Evolutionary conservation across 2,329 filamentous ascomycete genomes (phyloP).

Genomic region (Exophiala spinifera): DNA sequence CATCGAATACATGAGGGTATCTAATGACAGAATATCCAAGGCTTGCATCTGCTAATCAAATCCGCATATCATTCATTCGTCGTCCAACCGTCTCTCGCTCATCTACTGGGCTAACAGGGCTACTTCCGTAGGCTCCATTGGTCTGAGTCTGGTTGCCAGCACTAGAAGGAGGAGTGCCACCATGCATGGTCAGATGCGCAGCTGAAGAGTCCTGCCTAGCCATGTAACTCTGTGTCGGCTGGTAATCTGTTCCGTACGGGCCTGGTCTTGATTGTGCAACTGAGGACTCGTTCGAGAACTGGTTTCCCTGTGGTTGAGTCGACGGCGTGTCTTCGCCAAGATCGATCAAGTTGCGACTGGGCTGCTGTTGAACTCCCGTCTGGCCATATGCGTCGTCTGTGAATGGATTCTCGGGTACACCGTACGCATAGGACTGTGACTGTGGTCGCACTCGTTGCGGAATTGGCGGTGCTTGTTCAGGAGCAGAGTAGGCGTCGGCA

Average conservation of each 20-base stretch:
- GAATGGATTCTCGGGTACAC: constrained; percentile 27
- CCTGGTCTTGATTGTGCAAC: constrained; percentile 14
- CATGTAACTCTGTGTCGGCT: constrained; percentile 24
- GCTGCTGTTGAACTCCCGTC: constrained; percentile 4
- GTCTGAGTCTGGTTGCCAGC: neutral
- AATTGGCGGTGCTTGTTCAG: constrained; percentile 19
- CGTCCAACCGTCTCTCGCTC: constrained; percentile 14
- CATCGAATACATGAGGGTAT: neutral
- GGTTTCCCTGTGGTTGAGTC: constrained; percentile 6
- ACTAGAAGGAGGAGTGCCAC: constrained; percentile 9
- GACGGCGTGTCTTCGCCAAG: constrained; percentile 17
- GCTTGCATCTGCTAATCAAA: constrained; percentile 8
- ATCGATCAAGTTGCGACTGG: constrained; percentile 17
- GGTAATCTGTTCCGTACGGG: constrained; percentile 22
- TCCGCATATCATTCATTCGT: constrained; percentile 22
- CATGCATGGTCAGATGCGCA: constrained; percentile 25
- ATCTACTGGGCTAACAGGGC: constrained; percentile 15
- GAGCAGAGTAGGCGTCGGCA: constrained; percentile 17
- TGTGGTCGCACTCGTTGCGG: constrained; percentile 14
- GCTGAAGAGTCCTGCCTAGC: constrained; percentile 24
- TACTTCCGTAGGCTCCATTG: constrained; percentile 3
- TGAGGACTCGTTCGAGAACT: constrained; percentile 7
- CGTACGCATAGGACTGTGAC: constrained; percentile 22
- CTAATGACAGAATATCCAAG: neutral
- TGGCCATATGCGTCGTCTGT: constrained; percentile 25